These are phyloP conservation scores for Pestalotiopsis sp. DNA, from an alignment of 2,329 filamentous ascomycete species.

Conservation along the genomic window DNA sequence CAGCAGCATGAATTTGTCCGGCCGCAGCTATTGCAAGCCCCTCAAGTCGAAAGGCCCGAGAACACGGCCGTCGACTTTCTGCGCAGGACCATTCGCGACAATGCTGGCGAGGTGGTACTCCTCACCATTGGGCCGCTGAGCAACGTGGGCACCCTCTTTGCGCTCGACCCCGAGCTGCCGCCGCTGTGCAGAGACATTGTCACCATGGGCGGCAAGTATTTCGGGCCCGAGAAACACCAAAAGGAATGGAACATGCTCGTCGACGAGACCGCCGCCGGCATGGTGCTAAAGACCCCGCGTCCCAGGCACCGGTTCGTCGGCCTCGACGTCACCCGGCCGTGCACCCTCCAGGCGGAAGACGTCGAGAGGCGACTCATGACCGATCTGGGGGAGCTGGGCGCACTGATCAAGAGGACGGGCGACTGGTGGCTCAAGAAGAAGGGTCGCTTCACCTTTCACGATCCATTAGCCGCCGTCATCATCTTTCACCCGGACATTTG, in stretches of 20 bases:
- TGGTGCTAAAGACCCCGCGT: constrained; percentile 8
- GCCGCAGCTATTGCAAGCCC: background rate
- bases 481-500: constrained; percentile 16
- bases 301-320: constrained; percentile 15
- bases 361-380: background rate
- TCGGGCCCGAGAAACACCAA: background rate
- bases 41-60: constrained; percentile 5
- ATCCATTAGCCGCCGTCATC: constrained; percentile 15
- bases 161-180: constrained; percentile 14
- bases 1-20: constrained; percentile 8
- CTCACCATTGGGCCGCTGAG: constrained; percentile 16
- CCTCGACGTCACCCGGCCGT: constrained; percentile 15
- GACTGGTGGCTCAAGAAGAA: constrained; percentile 10
- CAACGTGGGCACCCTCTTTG: constrained; percentile 15
- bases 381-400: constrained; percentile 2
- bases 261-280: constrained; percentile 15
- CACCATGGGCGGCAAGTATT: constrained; percentile 16
- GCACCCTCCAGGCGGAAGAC: background rate
- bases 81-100: constrained; percentile 9
- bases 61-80: constrained; percentile 17
- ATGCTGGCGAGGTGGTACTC: constrained; percentile 15
- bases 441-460: constrained; percentile 13
- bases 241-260: constrained; percentile 15
- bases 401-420: background rate
- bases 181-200: constrained; percentile 11